These are phyloP conservation scores for Sugiyamaella smithiae DNA, from an alignment of 805 yeast genomes.

Conservation along the genomic window DNA sequence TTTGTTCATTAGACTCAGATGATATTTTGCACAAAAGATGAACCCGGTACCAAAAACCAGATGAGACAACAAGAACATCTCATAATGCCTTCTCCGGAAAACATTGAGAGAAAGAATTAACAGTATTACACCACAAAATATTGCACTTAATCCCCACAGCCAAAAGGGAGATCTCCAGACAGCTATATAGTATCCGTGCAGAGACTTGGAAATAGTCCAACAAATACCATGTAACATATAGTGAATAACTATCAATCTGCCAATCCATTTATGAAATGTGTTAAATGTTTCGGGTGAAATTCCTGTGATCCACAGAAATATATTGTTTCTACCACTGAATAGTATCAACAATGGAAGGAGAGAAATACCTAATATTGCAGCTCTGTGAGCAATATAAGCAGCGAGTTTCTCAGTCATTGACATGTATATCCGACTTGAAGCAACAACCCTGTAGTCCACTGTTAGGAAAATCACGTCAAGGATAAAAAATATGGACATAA, in stretches of 20 bases:
- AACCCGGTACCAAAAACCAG: constrained; percentile 53
- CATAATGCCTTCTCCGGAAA: constrained; percentile 58
- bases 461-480: constrained; percentile 31
- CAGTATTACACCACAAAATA: constrained; percentile 43
- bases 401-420: constrained; percentile 10
- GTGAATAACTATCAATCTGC: constrained; percentile 48
- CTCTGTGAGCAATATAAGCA: constrained; percentile 3
- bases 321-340: constrained; percentile 71
- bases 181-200: constrained; percentile 40
- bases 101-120: constrained; percentile 49
- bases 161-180: constrained; percentile 19
- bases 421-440: constrained; percentile 12
- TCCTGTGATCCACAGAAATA: constrained; percentile 59
- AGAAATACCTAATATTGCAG: constrained; percentile 3
- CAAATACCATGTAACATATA: constrained; percentile 54
- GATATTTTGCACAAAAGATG: constrained; percentile 56
- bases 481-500: constrained; percentile 33
- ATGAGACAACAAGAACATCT: constrained; percentile 58
- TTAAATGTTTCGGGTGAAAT: constrained; percentile 60
- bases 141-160: constrained; percentile 44
- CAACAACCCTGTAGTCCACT: constrained; percentile 17
- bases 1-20: constrained; percentile 44
- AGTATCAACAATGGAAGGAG: constrained; percentile 37
- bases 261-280: constrained; percentile 61
- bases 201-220: constrained; percentile 43